Percentiles rank a stretch among this genome's conserved stretches.
Evolutionary conservation across 345 rosid species (phyloP).

Genomic region (Euclidium syriacum): DNA sequence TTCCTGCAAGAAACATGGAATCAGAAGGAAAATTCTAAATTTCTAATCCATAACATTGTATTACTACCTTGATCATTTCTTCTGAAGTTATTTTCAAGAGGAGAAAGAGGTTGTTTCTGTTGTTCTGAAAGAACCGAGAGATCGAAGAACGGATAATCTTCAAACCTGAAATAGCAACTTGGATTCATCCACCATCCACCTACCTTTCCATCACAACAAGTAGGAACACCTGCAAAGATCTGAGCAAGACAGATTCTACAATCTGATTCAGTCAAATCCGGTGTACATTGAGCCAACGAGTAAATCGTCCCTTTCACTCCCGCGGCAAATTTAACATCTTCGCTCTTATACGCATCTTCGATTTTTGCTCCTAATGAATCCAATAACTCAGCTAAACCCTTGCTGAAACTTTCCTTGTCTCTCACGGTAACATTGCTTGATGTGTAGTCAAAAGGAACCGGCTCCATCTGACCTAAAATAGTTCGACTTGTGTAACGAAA

Average conservation of each 20-base stretch:
- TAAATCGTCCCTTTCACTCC: constrained; percentile 14
- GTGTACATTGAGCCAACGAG: constrained; percentile 41
- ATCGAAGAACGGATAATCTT: constrained; percentile 17
- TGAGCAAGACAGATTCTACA: constrained; percentile 17
- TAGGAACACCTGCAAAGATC: constrained; percentile 12
- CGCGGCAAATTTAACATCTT: constrained; percentile 4
- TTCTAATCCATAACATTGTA: neutral
- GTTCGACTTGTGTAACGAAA: constrained; percentile 18
- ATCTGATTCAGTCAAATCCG: constrained; percentile 28
- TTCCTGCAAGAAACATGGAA: neutral
- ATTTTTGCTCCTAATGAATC: neutral
- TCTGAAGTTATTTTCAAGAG: neutral
- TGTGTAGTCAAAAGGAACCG: neutral
- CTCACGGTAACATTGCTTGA: constrained; percentile 4
- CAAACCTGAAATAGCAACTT: constrained; percentile 38
- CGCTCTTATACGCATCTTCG: constrained; percentile 11
- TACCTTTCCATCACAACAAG: constrained; percentile 23
- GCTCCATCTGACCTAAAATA: constrained; percentile 7
- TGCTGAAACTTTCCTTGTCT: constrained; percentile 14
- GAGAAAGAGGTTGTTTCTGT: neutral
- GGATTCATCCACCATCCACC: constrained; percentile 34
- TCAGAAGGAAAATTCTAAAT: neutral
- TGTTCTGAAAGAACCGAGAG: constrained; percentile 1
- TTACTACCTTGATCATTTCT: constrained; percentile 16
- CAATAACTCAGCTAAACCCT: constrained; percentile 7